Base-by-base conservation (phyloP, 495 filamentous ascomycete species). In the Ramalina peruviana region DNA sequence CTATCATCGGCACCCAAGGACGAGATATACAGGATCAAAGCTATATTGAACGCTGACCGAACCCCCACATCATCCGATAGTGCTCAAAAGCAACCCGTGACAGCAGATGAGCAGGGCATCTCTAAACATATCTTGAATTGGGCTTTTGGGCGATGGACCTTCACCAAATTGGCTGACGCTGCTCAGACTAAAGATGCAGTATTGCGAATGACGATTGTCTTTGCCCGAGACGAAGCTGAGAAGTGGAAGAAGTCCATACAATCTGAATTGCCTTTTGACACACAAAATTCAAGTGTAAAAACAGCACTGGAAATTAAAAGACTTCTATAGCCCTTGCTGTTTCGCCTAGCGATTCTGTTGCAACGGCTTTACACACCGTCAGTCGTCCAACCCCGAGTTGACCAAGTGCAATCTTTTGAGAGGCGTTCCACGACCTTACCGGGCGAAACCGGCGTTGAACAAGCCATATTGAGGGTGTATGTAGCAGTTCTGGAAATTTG, bases 121-220 rank as follows among this genome's bases (percentile, higher is more conserved):
- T 40, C 49, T 9, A 47, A 78, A 52, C 94, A 88, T 60, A 93
- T 96, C 42, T 72, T 98, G 40, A 98, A 98, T 62, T 97, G 92
- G 92, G 93, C 92, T 0, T 98, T 98, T 66, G 89, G 88, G 6
- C 74, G 92, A 16, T 96, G 92, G 92, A 94, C 78, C 2, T 90
- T 85, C 58, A 90, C 88, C 6, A 71, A 72, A 0, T 67, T 83
- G 36, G 62, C 67, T 3, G 59, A 65, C 40, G 53, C 60, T 2
- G 66, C 68, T 10, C 46, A 60, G 25, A 58, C 61, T 7, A 52
- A 56, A 16, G 67, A 69, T 19, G 66, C 74, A 3, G 63, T 76
- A 4, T 66, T 88, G 21, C 73, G 86, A 33, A 80, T 98, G 72
- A 94, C 87, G 0, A 68, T 96, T 50, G 84, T 98, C 6, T 65